Conservation (phyloP, 2,329 filamentous ascomycete genomes). For the Fusarium sp. region DNA sequence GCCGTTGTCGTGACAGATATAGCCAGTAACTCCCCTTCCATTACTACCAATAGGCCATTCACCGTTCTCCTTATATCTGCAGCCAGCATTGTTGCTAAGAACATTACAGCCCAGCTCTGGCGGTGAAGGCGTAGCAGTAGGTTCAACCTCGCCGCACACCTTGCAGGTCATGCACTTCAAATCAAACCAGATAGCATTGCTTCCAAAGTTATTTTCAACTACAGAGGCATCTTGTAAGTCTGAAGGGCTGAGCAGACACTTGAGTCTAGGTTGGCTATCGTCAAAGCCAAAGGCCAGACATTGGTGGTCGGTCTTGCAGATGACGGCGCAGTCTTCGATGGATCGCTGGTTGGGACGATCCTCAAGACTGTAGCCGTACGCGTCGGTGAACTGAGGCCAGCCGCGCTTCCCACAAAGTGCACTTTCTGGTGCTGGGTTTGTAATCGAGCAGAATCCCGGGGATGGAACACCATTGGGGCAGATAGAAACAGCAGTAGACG, state of each 20-base stretch:
- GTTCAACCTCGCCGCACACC: constrained; percentile 7
- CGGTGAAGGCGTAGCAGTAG: constrained; percentile 13
- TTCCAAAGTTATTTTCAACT: not conserved
- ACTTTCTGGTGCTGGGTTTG: constrained; percentile 3
- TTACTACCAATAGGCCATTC: constrained; percentile 23
- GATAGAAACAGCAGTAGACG: not conserved
- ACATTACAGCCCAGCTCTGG: constrained; percentile 14
- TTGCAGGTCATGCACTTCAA: constrained; percentile 27
- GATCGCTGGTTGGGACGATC: constrained; percentile 16
- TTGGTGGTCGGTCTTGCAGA: constrained; percentile 18
- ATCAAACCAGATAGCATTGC: constrained; percentile 19
- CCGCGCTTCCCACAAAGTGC: constrained; percentile 26
- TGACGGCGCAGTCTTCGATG: constrained; percentile 34
- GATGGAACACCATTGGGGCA: constrained; percentile 29
- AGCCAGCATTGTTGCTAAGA: constrained; percentile 1
- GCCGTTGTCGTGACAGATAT: constrained; percentile 22
- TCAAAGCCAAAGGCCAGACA: constrained; percentile 35
- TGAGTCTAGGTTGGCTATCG: not conserved
- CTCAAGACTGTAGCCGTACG: not conserved
- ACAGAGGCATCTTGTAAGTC: constrained; percentile 14
- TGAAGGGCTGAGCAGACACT: constrained; percentile 17
- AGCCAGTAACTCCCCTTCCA: constrained; percentile 15
- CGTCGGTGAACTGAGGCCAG: constrained; percentile 1
- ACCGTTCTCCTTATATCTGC: constrained; percentile 11
- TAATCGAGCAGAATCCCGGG: constrained; percentile 19